Conservation (phyloP, 2,329 filamentous ascomycete species). For the Penicillium italicum region DNA sequence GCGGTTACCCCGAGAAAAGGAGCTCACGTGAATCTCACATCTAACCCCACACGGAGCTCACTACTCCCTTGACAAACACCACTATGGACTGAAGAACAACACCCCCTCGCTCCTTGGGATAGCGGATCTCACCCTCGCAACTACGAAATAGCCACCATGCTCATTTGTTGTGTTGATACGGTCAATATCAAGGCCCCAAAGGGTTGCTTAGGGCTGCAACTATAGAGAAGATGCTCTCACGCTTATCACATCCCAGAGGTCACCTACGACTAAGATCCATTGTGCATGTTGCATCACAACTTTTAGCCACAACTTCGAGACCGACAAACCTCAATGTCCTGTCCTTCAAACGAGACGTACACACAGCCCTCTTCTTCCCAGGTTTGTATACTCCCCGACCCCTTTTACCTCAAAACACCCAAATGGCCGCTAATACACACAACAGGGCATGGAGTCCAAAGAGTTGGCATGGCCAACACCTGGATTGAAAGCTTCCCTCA, state of each 20-base stretch:
- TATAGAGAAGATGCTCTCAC: slow-evolving; percentile 22
- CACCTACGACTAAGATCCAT: neutral
- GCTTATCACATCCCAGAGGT: neutral
- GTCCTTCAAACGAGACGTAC: slow-evolving; percentile 22
- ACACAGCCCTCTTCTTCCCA: slow-evolving; percentile 49
- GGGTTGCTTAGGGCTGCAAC: slow-evolving; percentile 13
- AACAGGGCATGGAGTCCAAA: slow-evolving; percentile 80
- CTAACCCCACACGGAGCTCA: slow-evolving; percentile 3
- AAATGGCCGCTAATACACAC: slow-evolving; percentile 12
- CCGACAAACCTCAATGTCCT: neutral
- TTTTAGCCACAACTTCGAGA: neutral
- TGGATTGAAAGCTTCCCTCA: slow-evolving; percentile 84
- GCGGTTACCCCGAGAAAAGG: neutral
- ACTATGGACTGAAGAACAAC: neutral
- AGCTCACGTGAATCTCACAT: slow-evolving; percentile 7
- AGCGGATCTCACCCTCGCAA: neutral
- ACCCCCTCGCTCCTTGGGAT: neutral
- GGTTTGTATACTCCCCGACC: slow-evolving; percentile 27
- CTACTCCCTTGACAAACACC: neutral
- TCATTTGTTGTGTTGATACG: slow-evolving; percentile 10
- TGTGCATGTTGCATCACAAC: neutral
- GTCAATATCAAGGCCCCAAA: slow-evolving; percentile 15
- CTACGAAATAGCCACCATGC: slow-evolving; percentile 17
- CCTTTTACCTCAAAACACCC: neutral
- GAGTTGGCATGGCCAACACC: slow-evolving; percentile 78